Base-by-base conservation (phyloP, 352 stramenopile genomes). In the Pythium oligandrum region DNA sequence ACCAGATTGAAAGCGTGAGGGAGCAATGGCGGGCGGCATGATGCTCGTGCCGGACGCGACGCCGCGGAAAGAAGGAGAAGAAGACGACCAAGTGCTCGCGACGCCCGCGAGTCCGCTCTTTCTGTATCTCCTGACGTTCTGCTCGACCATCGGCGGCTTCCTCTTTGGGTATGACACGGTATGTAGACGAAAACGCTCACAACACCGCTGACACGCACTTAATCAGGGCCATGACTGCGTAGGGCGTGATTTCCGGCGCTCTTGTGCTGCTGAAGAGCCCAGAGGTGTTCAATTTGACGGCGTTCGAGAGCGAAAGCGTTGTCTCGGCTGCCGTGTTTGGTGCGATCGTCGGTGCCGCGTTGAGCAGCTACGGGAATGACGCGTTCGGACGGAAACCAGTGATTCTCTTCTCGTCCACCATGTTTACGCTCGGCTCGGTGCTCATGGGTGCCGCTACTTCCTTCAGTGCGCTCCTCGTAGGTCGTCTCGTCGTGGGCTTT, bases 161-260 rank as follows among this genome's bases (percentile, higher is more conserved):
- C 61, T 91, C 40, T 91, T 91, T 51, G 81, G 81, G 55, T 92
- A 92, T 57, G 82, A 92, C 59, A 92, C 82, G 37, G 72, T 78
- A 44, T 52, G 51, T 52, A 26, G 17, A 26, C 17, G 17, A 26
- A 26, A 26, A 26, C 17, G 17, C 17, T 26, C 17, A 26, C 17
- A 26, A 26, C 17, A 26, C 17, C 17, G 17, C 17, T 26, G 17
- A 26, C 17, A 26, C 38, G 38, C 12, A 42, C 38, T 12, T 42
- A 12, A 42, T 42, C 7, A 8, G 12, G 12, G 7, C 12, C 43
- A n/a, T 36, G 9, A 36, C 32, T 12, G 7, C 36, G 30, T 43
- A 83, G 73, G 82, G 82, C 30, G 79, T 90, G 34, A 90, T 93
- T 51, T 90, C 79, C 6, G 79, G 82, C 4, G 81, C 77, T 32